Conservation (phyloP, 768 basidiomycete genomes). For the Cystoderma amianthinum region DNA sequence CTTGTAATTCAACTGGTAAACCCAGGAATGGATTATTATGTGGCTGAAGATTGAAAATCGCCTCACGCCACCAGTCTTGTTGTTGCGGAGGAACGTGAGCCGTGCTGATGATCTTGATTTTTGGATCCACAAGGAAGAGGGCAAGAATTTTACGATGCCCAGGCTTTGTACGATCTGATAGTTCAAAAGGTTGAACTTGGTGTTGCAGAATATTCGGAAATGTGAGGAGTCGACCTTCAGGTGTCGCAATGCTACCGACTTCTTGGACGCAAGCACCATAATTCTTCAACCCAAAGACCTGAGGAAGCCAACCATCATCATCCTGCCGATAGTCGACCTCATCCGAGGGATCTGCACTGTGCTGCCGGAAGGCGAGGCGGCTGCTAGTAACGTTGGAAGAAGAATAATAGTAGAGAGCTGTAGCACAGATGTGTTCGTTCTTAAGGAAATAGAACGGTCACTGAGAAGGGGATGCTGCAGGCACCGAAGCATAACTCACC, state of each 20-base stretch:
- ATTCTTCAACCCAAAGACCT: slow-evolving; percentile 9
- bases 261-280: slow-evolving; percentile 11
- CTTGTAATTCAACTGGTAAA: no score
- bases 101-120: no score
- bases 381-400: slow-evolving; percentile 20
- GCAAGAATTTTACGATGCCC: slow-evolving; percentile 33
- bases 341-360: slow-evolving; percentile 3
- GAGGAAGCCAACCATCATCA: slow-evolving; percentile 11
- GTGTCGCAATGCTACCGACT: slow-evolving; percentile 19
- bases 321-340: slow-evolving; percentile 10
- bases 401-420: slow-evolving; percentile 16
- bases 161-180: slow-evolving; percentile 23
- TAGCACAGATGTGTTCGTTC: slow-evolving; percentile 17
- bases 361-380: slow-evolving; percentile 21
- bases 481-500: slow-evolving; percentile 1
- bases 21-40: no score
- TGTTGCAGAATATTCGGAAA: slow-evolving; percentile 29
- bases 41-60: no score
- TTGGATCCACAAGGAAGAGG: slow-evolving; percentile 32
- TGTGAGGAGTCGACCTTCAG: slow-evolving; percentile 19
- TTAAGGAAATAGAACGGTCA: slow-evolving; percentile 2
- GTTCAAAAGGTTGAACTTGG: no score
- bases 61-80: slow-evolving; percentile 18
- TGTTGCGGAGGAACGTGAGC: slow-evolving; percentile 18
- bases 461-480: neutral